These are phyloP conservation scores for Cyphellophora europaea DNA, from an alignment of 2,329 filamentous ascomycete species.

Conservation along the genomic window DNA sequence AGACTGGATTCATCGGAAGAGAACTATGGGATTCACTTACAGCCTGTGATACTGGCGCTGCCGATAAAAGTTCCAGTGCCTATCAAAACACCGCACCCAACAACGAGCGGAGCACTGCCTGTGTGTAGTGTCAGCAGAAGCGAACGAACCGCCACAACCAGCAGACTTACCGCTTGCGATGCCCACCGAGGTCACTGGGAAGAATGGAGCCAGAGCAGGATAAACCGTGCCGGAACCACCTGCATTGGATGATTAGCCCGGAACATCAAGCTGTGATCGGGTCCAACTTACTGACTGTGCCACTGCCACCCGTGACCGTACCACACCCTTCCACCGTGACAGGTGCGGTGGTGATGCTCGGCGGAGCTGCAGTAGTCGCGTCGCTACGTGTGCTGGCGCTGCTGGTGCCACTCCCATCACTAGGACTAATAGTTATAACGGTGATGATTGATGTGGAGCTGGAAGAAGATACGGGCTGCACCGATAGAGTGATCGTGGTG, in stretches of 20 bases:
- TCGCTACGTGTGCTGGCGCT: too few relatives aligned
- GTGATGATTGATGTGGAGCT: slow-evolving; percentile 1
- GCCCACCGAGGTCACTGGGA: slow-evolving; percentile 1
- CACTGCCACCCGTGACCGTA: slow-evolving; percentile 11
- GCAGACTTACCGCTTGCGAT: slow-evolving; percentile 2
- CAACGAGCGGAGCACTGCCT: slow-evolving; percentile 5
- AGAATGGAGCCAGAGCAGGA: slow-evolving; percentile 2
- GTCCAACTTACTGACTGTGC: slow-evolving; percentile 11
- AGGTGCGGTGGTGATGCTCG: slow-evolving; percentile 7
- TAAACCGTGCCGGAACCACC: slow-evolving; percentile 6
- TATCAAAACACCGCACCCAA: slow-evolving; percentile 15
- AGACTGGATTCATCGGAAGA: not conserved
- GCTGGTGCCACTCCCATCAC: too few relatives aligned
- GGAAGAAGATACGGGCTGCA: not conserved
- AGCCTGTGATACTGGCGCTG: slow-evolving; percentile 13
- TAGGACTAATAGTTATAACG: not conserved
- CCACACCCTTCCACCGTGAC: slow-evolving; percentile 14
- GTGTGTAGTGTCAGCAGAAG: not conserved
- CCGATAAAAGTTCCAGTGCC: slow-evolving; percentile 13
- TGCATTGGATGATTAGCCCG: slow-evolving; percentile 8
- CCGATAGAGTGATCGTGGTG: slow-evolving; percentile 11
- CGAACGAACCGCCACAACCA: too few relatives aligned
- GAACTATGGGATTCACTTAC: slow-evolving; percentile 5
- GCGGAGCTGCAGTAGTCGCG: slow-evolving; percentile 3
- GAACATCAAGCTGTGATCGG: not conserved